Base-by-base conservation (phyloP, 208 protist species). In the Wallacemonas sp. region DNA sequence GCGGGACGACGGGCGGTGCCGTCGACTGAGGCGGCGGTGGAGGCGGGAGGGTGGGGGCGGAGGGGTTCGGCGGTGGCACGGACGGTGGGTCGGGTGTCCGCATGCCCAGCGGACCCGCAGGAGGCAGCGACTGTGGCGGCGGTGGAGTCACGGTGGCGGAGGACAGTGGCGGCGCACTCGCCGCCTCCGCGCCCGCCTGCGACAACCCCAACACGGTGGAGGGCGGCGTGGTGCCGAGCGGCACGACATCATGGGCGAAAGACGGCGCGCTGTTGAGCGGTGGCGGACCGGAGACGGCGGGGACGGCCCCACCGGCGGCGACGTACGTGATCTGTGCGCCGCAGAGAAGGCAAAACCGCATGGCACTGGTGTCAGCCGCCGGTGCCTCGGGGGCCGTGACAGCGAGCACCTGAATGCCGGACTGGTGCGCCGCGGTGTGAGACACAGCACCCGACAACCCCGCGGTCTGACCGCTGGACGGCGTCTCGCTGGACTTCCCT, bases 291-390 rank as follows among this genome's bases (percentile, higher is more conserved):
- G 13, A 27, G 46, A 24, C 50, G 50, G 9, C 32, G 29, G 30
- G 13, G 9, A 4, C 50, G 30, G 50, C 30, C 12, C 50, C 3
- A 32, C 26, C n/a, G n/a, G n/a, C n/a, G n/a, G n/a, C 26, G 37
- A 48, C 22, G 29, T 45, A 39, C 6, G 52, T 33, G 21, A 63
- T 46, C 22, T 21, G 39, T 3, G 39, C 29, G 41, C 73, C 73
- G 22, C 73, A 74, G 39, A 74, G 32, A 12, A 70, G 39, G 58
- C 68, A 71, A 33, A 55, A 79, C 0, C 38, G 4, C 30, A 57
- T 57, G 12, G 9, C 6, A 26, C 22, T 9, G 45, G 4, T 10
- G 45, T 30, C 45, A 13, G 46, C 5, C 26, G 19, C 12, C 27
- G 21, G 5, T 8, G 19, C 10, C 10, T 54, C 46, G 33, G 46